These are phyloP conservation scores for Phytophthora pinifolia DNA, from an alignment of 352 stramenopile species.

Conservation along the genomic window DNA sequence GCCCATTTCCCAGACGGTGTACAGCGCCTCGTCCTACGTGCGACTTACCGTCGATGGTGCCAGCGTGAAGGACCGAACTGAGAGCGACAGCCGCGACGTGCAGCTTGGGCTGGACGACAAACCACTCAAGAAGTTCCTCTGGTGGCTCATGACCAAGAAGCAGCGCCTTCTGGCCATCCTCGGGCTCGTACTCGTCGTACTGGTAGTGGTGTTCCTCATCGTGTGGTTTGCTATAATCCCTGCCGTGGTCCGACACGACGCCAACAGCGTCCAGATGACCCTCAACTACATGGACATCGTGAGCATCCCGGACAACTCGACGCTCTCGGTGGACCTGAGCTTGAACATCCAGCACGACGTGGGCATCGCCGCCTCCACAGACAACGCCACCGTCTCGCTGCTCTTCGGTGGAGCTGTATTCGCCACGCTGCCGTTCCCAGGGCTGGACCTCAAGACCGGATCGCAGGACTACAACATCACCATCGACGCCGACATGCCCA, in stretches of 20 bases:
- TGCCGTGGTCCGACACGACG: conserved; percentile 52
- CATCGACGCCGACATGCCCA: conserved; percentile 34
- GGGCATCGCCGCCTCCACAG: conserved; percentile 37
- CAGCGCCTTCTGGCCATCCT: conserved; percentile 43
- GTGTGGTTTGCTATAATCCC: conserved; percentile 58
- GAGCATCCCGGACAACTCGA: conserved; percentile 36
- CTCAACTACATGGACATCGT: conserved; percentile 72
- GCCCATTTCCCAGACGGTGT: conserved; percentile 7
- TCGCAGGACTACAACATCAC: conserved; percentile 51
- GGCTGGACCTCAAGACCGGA: conserved; percentile 39
- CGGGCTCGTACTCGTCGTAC: conserved; percentile 31
- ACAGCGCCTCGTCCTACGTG: conserved; percentile 18
- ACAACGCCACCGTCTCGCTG: conserved; percentile 41
- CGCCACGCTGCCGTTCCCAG: conserved; percentile 42
- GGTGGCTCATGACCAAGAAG: conserved; percentile 55
- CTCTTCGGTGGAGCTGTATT: conserved; percentile 45
- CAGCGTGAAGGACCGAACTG: conserved; percentile 10
- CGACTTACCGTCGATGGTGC: conserved; percentile 7
- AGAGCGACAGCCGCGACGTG: conserved; percentile 7
- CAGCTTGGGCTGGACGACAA: conserved; percentile 9
- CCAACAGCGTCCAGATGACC: conserved; percentile 45
- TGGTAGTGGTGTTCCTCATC: conserved; percentile 50
- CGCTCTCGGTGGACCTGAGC: conserved; percentile 47
- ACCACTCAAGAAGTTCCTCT: conserved; percentile 43
- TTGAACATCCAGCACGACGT: conserved; percentile 49